These are phyloP conservation scores for Triticum dicoccoides DNA, from an alignment of 176 grass and related monocot species.

Conservation along the genomic window DNA sequence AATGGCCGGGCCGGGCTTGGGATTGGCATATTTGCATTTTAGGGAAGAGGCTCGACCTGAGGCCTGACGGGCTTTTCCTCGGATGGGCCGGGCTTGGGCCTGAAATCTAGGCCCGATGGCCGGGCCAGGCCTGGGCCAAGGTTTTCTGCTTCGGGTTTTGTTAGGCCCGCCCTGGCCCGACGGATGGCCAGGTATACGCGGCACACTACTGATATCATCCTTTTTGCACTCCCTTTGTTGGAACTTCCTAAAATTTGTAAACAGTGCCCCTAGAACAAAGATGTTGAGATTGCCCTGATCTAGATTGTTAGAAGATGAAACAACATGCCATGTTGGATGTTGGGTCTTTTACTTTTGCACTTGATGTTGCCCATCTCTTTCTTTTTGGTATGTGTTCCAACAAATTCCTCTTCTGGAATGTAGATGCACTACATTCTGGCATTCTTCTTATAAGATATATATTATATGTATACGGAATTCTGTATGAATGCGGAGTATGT, in stretches of 20 bases:
- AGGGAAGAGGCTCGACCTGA: no score
- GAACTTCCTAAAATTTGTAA: not conserved
- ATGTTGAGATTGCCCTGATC: not conserved
- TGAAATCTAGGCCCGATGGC: no score
- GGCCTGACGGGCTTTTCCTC: no score
- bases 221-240: not conserved
- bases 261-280: not conserved
- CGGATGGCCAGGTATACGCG: no score
- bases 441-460: not conserved
- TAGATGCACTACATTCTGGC: not conserved
- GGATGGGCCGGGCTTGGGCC: no score
- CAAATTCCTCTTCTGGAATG: not conserved
- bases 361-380: constrained; percentile 16
- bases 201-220: not conserved
- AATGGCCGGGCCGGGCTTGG: no score
- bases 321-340: not conserved
- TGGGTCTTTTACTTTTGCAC: not conserved
- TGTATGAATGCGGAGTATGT: not conserved
- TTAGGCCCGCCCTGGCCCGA: no score
- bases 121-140: no score
- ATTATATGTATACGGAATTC: not conserved
- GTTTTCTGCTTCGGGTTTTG: no score
- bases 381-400: not conserved
- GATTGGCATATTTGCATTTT: no score
- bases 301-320: constrained; percentile 26